These are phyloP conservation scores for Chlamydomonas eustigma DNA, from an alignment of 139 green algal genomes.

Conservation along the genomic window DNA sequence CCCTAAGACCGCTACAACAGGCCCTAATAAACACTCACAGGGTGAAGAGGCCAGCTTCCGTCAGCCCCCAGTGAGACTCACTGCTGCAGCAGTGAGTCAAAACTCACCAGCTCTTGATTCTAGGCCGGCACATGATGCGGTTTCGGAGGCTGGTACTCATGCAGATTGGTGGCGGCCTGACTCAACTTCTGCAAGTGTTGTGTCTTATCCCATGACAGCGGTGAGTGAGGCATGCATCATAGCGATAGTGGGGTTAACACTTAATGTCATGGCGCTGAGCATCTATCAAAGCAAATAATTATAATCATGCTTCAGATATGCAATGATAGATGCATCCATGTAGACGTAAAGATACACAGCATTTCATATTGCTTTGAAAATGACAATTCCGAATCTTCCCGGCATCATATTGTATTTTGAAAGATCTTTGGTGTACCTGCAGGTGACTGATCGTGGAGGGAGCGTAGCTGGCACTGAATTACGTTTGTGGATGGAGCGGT, in stretches of 20 bases:
- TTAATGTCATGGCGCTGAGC: constrained; percentile 1
- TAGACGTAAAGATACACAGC: too few species aligned
- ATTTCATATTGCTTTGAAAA: too few species aligned
- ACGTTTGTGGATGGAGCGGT: background rate
- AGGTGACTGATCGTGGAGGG: background rate
- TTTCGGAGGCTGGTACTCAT: background rate
- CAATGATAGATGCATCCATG: too few species aligned
- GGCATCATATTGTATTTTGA: too few species aligned
- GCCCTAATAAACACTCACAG: too few species aligned
- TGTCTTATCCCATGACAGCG: constrained; percentile 3
- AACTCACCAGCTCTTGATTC: background rate
- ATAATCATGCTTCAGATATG: background rate
- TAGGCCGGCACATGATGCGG: background rate
- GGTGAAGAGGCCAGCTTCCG: background rate
- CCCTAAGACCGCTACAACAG: too few species aligned
- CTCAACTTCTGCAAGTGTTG: background rate
- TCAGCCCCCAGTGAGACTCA: background rate
- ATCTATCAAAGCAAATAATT: too few species aligned
- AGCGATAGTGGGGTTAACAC: too few species aligned
- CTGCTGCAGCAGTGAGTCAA: background rate
- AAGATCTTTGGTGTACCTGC: too few species aligned
- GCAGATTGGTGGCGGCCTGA: constrained; percentile 3
- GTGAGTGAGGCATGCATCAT: too few species aligned
- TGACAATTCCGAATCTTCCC: too few species aligned
- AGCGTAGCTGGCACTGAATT: constrained; percentile 3